Base-by-base conservation (phyloP, 805 yeast genomes). In the Torulaspora indica region DNA sequence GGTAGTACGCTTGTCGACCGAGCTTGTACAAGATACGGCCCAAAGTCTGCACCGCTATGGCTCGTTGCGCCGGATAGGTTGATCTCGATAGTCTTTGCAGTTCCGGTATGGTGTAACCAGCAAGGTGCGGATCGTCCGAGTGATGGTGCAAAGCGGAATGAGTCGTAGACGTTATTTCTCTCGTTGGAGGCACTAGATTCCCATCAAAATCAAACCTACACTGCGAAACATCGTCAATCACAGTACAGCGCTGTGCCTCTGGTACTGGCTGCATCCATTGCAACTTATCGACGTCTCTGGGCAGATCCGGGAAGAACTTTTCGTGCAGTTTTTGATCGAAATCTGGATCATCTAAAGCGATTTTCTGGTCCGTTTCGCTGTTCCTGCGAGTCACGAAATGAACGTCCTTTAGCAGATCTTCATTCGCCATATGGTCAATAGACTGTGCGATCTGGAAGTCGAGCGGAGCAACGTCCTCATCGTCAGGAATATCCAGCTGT, bases 151-250 rank as follows among this genome's bases (percentile, higher is more conserved):
- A 73, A 0, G 96, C 98, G 31, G 75, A 60, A 31, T 72, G 69
- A 0, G 82, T 72, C 2, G 84, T 79, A 5, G 77, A 63, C 1
- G 66, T 46, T 12, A 67, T 62, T 24, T 79, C 70, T 39, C 78
- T 72, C 0, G 71, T 63, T 5, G 84, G 82, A 5, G 81, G 71
- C 3, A 93, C 71, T 47, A 93, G 63, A 53, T 85, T 72, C 8
- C 97, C 98, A 40, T 79, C 72, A 64, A 93, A 89, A 58, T 91
- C 97, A 59, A 93, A 93, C 50, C 99, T 70, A 60, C 91, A 69
- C 41, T 85, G 88, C 4, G 82, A 64, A 4, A 84, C 76, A 39
- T 81, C 53, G 67, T 72, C 53, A 64, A 70, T 66, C 0, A 66
- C 53, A 0, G 52, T 40, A 0, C 52, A 43, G 0, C 68, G 66